Conservation (phyloP, 1,139 yeast species). For the Debaryomycetaceae sp. region DNA sequence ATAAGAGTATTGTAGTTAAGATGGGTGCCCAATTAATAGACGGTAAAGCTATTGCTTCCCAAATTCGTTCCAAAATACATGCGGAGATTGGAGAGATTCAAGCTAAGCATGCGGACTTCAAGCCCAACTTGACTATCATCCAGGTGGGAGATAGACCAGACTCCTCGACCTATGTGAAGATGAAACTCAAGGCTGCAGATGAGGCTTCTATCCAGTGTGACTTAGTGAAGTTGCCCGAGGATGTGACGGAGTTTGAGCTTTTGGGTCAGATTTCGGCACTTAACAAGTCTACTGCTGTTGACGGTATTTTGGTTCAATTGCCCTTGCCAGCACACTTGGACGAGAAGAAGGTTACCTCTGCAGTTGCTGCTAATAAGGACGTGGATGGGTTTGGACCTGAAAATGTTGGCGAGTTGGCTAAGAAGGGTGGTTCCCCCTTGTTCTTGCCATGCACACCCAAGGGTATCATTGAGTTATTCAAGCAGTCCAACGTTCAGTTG, state of each 20-base stretch:
- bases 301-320: slow-evolving; percentile 88
- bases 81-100: slow-evolving; percentile 57
- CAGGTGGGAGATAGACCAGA: slow-evolving; percentile 93
- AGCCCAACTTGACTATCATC: slow-evolving; percentile 76
- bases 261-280: slow-evolving; percentile 56
- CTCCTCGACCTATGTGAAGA: slow-evolving; percentile 88
- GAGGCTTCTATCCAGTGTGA: slow-evolving; percentile 78
- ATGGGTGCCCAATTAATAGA: slow-evolving; percentile 51
- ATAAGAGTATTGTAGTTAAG: neutral
- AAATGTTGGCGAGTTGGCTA: slow-evolving; percentile 90
- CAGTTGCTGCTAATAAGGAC: slow-evolving; percentile 78
- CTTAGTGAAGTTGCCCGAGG: slow-evolving; percentile 64
- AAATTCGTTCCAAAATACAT: slow-evolving; percentile 47
- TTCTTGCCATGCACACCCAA: slow-evolving; percentile 96
- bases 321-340: slow-evolving; percentile 84
- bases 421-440: slow-evolving; percentile 80
- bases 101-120: slow-evolving; percentile 55
- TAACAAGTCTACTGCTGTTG: slow-evolving; percentile 67
- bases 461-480: slow-evolving; percentile 80
- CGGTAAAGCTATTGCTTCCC: slow-evolving; percentile 68
- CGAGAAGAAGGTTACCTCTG: slow-evolving; percentile 73
- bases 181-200: slow-evolving; percentile 90
- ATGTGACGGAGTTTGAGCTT: slow-evolving; percentile 55
- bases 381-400: slow-evolving; percentile 94
- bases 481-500: slow-evolving; percentile 57